Evolutionary conservation across 495 filamentous ascomycete genomes (phyloP), one percentile per base, ranked within the genome.

Genomic region (Penicillium paradoxum): DNA sequence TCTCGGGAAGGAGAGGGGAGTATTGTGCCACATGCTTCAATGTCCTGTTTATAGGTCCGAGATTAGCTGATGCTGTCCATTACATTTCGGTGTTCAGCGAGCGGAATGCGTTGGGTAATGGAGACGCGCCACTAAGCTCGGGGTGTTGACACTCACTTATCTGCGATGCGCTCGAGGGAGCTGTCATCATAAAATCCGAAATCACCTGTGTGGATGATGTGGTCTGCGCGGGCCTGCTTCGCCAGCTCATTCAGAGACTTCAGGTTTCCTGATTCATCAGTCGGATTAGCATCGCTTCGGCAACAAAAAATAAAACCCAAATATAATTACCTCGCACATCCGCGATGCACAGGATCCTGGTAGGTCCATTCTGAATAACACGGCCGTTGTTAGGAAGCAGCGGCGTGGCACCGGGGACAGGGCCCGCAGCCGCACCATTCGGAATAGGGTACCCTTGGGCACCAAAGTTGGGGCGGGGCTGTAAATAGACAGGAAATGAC

Each of bases 101-200:
- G 41, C 14, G 33, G 43, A 54, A 34, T 40, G 49, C 34, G 29
- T 54, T 49, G 50, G 60, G 51, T 53, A 56, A 32, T 54, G 42
- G 51, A 30, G 33, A 30, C 18, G 17, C 22, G 32, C 32, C 19
- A 19, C 11, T 40, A 36, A 38, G 44, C 13, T 43, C 24, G 9
- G n/a, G 30, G 24, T 45, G 56, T 24, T 24, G 24, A 44, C 38
- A 78, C 89, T 79, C 70, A 98, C 93, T 99, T 99, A 68, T 99
- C 95, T 8, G 93, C 93, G 76, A 99, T 97, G 50, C 95, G 87
- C 61, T 99, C 91, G 29, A 99, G 75, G 9, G 95, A 99, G 36
- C 83, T 87, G 45, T 95, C 89, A 66, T 99, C 95, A 72, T 99
- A 99, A 74, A 99, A 99, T 48, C 95, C 95, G 66, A 99, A 99